These are phyloP conservation scores for Eucalyptus regnans DNA, from an alignment of 345 rosid genomes.

Conservation along the genomic window DNA sequence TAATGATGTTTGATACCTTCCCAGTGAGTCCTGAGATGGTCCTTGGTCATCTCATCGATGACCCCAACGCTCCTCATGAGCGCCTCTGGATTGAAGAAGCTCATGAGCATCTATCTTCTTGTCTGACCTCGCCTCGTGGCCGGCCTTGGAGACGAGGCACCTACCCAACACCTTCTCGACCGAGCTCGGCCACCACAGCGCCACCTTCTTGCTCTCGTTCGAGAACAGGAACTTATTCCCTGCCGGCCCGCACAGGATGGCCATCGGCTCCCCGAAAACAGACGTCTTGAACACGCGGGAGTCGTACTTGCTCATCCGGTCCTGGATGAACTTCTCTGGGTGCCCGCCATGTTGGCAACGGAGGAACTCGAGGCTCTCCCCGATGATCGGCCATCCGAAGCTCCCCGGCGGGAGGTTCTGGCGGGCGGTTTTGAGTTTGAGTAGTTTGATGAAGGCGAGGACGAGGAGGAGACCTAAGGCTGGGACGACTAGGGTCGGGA, in stretches of 20 bases:
- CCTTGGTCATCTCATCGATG: background rate
- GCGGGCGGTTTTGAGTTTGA: background rate
- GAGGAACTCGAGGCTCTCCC: background rate
- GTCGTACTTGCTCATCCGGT: background rate
- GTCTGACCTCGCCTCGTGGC: background rate
- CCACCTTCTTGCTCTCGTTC: background rate
- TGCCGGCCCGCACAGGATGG: background rate
- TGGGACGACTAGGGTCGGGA: background rate
- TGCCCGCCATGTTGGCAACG: background rate
- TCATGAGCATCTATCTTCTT: background rate
- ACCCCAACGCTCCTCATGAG: background rate
- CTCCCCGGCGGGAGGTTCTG: background rate
- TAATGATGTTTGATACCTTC: background rate
- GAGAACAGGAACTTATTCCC: background rate
- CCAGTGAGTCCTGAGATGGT: constrained; percentile 1
- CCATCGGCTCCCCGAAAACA: background rate
- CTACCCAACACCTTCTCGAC: background rate
- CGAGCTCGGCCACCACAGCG: background rate
- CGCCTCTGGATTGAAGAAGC: background rate
- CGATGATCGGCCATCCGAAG: background rate
- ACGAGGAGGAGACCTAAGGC: background rate
- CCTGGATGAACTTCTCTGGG: background rate
- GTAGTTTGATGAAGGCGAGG: background rate
- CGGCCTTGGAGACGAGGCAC: background rate
- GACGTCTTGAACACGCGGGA: background rate